Conservation (phyloP, 345 rosid species). For the Turnera subulata region DNA sequence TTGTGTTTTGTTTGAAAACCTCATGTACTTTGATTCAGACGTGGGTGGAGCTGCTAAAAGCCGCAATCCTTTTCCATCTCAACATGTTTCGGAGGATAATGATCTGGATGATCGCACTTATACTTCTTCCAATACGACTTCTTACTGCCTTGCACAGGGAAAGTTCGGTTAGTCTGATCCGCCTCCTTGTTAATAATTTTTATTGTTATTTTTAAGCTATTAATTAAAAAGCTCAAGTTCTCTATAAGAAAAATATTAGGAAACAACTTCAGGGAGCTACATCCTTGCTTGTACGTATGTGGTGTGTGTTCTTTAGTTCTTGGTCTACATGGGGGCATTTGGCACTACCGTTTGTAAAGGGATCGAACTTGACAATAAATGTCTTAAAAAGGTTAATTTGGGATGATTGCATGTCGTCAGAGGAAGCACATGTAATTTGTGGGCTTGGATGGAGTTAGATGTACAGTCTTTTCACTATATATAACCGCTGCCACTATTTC, state of each 20-base stretch:
- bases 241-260: too few relatives aligned
- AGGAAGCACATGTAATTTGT: too few relatives aligned
- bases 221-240: too few relatives aligned
- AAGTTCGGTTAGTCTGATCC: conserved; percentile 50
- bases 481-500: conserved; percentile 21
- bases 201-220: too few relatives aligned
- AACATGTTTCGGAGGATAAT: conserved; percentile 43
- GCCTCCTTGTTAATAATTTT: too few relatives aligned
- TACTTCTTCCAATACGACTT: conserved; percentile 53
- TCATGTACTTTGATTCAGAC: conserved; percentile 39
- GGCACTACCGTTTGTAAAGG: too few relatives aligned
- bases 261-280: too few relatives aligned
- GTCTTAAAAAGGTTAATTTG: too few relatives aligned
- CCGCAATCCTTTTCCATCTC: conserved; percentile 44
- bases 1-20: conserved; percentile 37
- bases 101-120: conserved; percentile 41
- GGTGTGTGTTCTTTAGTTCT: too few relatives aligned
- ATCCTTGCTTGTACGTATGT: too few relatives aligned
- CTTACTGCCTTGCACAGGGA: conserved; percentile 57
- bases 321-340: too few relatives aligned
- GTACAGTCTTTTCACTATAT: background rate
- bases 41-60: conserved; percentile 47
- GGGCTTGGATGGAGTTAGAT: background rate
- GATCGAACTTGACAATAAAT: too few relatives aligned
- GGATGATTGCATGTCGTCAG: background rate